Conservation (phyloP, 345 rosid genomes). For the Aquilaria sinensis region DNA sequence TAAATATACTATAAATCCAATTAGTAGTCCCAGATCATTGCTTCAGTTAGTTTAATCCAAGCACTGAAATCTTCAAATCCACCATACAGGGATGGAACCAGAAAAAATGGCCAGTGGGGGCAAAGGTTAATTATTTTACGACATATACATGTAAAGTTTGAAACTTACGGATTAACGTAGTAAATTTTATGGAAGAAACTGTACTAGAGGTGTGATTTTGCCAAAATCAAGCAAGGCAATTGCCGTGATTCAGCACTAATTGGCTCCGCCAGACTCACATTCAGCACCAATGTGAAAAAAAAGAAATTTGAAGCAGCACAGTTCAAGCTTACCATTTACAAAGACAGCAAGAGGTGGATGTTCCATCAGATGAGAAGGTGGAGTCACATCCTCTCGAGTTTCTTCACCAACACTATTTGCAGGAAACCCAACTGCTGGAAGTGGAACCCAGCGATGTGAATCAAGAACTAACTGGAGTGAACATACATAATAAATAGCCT, state of each 20-base stretch:
- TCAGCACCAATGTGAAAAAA: background rate
- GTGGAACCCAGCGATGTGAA: conserved; percentile 96
- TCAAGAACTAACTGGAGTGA: conserved; percentile 83
- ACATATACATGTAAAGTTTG: no score
- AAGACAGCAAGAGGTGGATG: conserved; percentile 98
- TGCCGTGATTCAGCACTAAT: background rate
- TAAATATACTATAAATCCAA: no score
- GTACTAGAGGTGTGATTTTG: no score
- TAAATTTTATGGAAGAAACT: no score
- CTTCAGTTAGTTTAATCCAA: no score
- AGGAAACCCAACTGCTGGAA: conserved; percentile 86
- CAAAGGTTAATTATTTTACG: no score
- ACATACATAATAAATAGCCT: conserved; percentile 20
- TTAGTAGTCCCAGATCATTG: no score
- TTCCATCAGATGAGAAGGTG: conserved; percentile 94
- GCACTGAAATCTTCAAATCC: no score
- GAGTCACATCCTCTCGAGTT: conserved; percentile 82
- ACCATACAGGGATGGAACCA: no score
- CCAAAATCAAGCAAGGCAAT: background rate
- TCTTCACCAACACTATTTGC: conserved; percentile 52
- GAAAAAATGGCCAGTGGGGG: no score
- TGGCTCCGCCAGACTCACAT: background rate
- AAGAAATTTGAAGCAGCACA: conserved; percentile 2
- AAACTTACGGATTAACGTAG: no score
- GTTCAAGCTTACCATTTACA: conserved; percentile 54